These are phyloP conservation scores for Linaria vulgaris DNA, from an alignment of 257 asterid species.

Conservation along the genomic window DNA sequence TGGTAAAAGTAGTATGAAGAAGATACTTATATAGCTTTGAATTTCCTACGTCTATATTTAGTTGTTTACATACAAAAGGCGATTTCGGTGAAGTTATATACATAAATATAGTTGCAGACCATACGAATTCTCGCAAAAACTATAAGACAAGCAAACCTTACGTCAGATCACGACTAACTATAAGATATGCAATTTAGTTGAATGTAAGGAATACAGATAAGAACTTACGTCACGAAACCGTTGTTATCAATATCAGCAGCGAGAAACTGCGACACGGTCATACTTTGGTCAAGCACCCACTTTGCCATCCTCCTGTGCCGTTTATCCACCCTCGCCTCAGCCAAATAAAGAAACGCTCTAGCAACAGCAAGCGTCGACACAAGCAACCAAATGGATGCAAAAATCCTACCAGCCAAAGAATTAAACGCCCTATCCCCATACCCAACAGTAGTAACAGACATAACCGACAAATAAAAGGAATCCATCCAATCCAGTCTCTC, in stretches of 20 bases:
- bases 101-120: too few species aligned
- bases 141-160: conserved; percentile 2
- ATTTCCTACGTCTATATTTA: too few species aligned
- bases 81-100: too few species aligned
- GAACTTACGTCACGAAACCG: conserved; percentile 72
- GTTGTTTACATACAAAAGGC: too few species aligned
- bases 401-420: conserved; percentile 75
- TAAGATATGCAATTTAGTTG: neutral
- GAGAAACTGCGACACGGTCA: conserved; percentile 96
- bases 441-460: conserved; percentile 98
- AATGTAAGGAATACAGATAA: neutral
- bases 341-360: conserved; percentile 93
- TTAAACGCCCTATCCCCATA: conserved; percentile 88
- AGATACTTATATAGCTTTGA: too few species aligned
- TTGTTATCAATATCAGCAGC: conserved; percentile 93
- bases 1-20: too few species aligned
- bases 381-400: conserved; percentile 94
- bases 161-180: neutral
- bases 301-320: conserved; percentile 84
- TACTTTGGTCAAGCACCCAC: conserved; percentile 87
- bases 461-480: conserved; percentile 82
- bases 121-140: too few species aligned
- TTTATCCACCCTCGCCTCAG: conserved; percentile 91
- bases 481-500: conserved; percentile 79
- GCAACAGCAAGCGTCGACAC: conserved; percentile 97